Conservation (phyloP, 345 rosid species). For the Sisymbrium altissimum region DNA sequence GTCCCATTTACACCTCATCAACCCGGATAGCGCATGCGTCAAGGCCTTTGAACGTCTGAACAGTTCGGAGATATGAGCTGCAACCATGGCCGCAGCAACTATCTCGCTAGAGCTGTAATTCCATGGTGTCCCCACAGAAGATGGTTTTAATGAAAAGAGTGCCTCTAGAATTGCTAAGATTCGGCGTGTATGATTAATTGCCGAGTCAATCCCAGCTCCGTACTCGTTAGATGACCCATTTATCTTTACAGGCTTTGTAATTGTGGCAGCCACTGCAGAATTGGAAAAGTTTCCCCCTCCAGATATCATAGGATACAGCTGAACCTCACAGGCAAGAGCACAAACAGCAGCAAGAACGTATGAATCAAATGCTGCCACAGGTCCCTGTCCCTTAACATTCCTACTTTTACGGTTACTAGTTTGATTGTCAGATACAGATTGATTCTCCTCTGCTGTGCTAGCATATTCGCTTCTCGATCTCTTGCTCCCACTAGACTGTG, state of each 20-base stretch:
- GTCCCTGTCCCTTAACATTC: constrained; percentile 75
- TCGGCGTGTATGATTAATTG: constrained; percentile 83
- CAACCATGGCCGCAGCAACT: constrained; percentile 99
- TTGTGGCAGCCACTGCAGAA: constrained; percentile 33
- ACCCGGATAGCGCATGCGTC: constrained; percentile 73
- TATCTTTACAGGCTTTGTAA: constrained; percentile 49
- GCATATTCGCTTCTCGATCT: constrained; percentile 58
- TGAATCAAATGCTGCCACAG: constrained; percentile 95
- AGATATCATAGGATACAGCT: constrained; percentile 72
- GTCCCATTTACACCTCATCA: constrained; percentile 94
- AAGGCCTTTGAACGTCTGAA: constrained; percentile 91
- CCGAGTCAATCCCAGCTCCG: constrained; percentile 60
- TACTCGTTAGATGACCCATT: constrained; percentile 61
- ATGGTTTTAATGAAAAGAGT: constrained; percentile 87
- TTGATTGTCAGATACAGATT: constrained; percentile 34
- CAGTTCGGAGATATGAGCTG: constrained; percentile 92
- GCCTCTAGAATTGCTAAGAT: constrained; percentile 91
- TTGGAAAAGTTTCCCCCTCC: constrained; percentile 49
- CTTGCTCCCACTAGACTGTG: constrained; percentile 74
- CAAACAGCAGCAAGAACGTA: constrained; percentile 95
- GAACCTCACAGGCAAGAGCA: constrained; percentile 97
- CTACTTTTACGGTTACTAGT: constrained; percentile 44
- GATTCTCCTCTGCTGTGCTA: constrained; percentile 41
- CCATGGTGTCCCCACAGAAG: constrained; percentile 93
- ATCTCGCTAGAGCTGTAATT: constrained; percentile 92